These are phyloP conservation scores for Macrophomina pseudophaseolina DNA, from an alignment of 2,329 filamentous ascomycete species.

Conservation along the genomic window DNA sequence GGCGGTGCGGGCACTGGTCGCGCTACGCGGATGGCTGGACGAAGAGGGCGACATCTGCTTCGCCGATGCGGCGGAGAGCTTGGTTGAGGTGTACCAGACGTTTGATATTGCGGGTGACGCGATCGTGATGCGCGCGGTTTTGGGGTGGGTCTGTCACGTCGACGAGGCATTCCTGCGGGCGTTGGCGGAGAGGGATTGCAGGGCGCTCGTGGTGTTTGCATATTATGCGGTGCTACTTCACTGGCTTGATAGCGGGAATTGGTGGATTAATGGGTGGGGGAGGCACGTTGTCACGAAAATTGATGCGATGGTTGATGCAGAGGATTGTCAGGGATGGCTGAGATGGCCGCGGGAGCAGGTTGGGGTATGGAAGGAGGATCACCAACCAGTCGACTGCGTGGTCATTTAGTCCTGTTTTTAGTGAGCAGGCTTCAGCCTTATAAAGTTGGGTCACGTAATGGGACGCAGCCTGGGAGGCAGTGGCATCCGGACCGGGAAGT, in stretches of 20 bases:
- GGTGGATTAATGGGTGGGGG: constrained; percentile 24
- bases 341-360: constrained; percentile 27
- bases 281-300: constrained; percentile 19
- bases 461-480: too few species aligned
- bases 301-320: neutral
- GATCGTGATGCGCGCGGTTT: neutral
- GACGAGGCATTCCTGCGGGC: neutral
- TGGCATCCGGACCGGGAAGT: too few species aligned
- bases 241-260: constrained; percentile 9
- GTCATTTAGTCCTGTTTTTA: neutral
- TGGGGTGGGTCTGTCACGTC: neutral
- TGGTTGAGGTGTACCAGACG: neutral
- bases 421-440: too few species aligned
- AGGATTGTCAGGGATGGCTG: constrained; percentile 23
- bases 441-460: too few species aligned
- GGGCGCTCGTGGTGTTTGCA: constrained; percentile 22
- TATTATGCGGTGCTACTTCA: constrained; percentile 23
- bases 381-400: constrained; percentile 2
- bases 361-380: neutral
- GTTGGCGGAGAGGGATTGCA: neutral
- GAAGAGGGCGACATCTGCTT: neutral
- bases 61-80: neutral
- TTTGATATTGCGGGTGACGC: neutral
- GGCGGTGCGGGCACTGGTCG: neutral
- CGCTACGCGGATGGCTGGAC: neutral